Evolutionary conservation across 176 grass and related monocot species (phyloP), one percentile per base, ranked within the genome.

Genomic region (Microstegium vimineum): DNA sequence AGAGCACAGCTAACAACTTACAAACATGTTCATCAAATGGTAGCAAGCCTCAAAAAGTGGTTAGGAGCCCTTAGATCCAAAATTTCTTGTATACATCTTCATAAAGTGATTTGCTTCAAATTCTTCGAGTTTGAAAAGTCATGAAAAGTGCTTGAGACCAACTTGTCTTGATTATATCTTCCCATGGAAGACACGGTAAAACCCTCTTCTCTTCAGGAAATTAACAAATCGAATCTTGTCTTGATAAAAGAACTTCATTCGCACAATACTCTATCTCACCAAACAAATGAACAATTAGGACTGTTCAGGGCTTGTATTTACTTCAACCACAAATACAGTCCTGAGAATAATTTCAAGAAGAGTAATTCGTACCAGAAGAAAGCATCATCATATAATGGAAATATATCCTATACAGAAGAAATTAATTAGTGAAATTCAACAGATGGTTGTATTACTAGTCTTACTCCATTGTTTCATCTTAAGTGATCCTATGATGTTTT

Each of bases 321-420:
- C 94, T 81, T 93, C 81, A 89, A 93, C 54, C 75, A 81, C 89
- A 94, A 91, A 94, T 91, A 91, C 74, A 89, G 59, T 71, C 91
- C 84, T 83, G 84, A 74, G 89, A 89, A 97, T 85, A 89, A 89
- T 89, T 91, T 89, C 40, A 87, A 77, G 75, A n/a, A 61, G 73
- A 76, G 80, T 82, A 82, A 89, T 64, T 91, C 64, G 46, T 60
- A 81, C 74, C 35, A 83, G 86, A 67, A 84, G 36, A 59, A 82
- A 77, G 35, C 5, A 76, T 7, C 9, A 73, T 30, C 32, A 46
- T 28, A 69, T 23, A 68, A 71, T 77, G 60, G 42, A 28, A 62
- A 74, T 25, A 75, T 74, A 42, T 34, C 47, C 75, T 46, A 45
- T 66, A 3, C 30, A 66, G 28, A 77, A 16, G 33, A 18, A 23